Evolutionary conservation across 2,329 filamentous ascomycete genomes (phyloP).

Genomic region (Chaetomium sp.): DNA sequence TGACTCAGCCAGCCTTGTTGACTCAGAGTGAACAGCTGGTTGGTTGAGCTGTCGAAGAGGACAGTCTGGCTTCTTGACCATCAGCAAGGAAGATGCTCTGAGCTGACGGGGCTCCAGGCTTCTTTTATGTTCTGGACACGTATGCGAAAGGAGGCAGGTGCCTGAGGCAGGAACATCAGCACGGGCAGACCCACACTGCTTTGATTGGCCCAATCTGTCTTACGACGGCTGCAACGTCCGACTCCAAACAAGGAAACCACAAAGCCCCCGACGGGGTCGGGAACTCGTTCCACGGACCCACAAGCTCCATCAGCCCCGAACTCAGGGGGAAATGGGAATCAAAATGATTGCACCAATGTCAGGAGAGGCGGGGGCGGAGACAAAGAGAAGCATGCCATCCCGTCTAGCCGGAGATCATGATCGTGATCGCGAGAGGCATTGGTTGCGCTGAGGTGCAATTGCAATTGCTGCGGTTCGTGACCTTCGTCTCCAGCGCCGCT

Average conservation of each 20-base stretch:
- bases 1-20: slow-evolving; percentile 32
- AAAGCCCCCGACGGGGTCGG: slow-evolving; percentile 18
- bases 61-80: slow-evolving; percentile 34
- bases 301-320: slow-evolving; percentile 6
- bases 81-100: slow-evolving; percentile 15
- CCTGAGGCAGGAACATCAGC: slow-evolving; percentile 33
- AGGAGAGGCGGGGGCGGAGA: slow-evolving; percentile 12
- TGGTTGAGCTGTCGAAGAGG: slow-evolving; percentile 33
- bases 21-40: slow-evolving; percentile 28
- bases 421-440: not conserved
- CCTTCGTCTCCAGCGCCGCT: not conserved
- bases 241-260: slow-evolving; percentile 32
- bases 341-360: slow-evolving; percentile 19
- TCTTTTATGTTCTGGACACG: slow-evolving; percentile 39
- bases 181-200: not conserved
- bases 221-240: slow-evolving; percentile 30
- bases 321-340: slow-evolving; percentile 14
- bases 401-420: not conserved
- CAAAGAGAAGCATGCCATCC: slow-evolving; percentile 8
- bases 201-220: slow-evolving; percentile 32
- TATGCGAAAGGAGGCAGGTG: slow-evolving; percentile 30
- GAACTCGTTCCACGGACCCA: slow-evolving; percentile 22
- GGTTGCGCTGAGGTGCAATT: not conserved
- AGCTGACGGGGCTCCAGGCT: slow-evolving; percentile 30
- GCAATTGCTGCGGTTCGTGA: not conserved